Conservation (phyloP, 2,329 filamentous ascomycete genomes). For the Aspergillus japonicus region DNA sequence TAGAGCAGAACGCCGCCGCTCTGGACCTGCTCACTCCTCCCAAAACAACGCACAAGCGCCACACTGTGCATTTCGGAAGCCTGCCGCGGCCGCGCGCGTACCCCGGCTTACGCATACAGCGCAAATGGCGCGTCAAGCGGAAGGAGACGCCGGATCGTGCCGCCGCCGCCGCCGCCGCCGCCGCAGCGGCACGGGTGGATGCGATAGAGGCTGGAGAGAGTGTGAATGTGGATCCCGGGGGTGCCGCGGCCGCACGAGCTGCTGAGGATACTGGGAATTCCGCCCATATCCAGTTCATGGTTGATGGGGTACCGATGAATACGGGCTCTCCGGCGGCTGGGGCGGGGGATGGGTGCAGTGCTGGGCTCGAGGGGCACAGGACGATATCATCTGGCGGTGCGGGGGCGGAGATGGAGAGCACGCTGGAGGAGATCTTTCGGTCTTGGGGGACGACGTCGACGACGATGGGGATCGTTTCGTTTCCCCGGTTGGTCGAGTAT, state of each 20-base stretch:
- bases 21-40: slow-evolving; percentile 15
- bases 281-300: neutral
- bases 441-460: neutral
- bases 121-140: slow-evolving; percentile 6
- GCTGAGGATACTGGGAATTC: neutral
- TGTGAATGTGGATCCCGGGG: too few species aligned
- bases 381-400: neutral
- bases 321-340: neutral
- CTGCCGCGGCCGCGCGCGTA: slow-evolving; percentile 16
- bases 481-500: slow-evolving; percentile 11
- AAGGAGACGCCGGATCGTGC: neutral
- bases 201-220: neutral
- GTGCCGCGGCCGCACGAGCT: too few species aligned
- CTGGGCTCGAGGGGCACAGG: neutral
- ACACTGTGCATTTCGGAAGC: slow-evolving; percentile 25
- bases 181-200: too few species aligned
- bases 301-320: slow-evolving; percentile 1
- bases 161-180: too few species aligned
- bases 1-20: slow-evolving; percentile 17
- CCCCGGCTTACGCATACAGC: slow-evolving; percentile 7
- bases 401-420: too few species aligned
- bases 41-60: slow-evolving; percentile 14
- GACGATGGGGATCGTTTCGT: neutral
- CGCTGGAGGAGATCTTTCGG: too few species aligned
- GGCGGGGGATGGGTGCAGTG: neutral